phyloP scores from a whole-genome alignment of 371 early-diverging fungal species.

The Blyttiomyces sp. region DNA sequence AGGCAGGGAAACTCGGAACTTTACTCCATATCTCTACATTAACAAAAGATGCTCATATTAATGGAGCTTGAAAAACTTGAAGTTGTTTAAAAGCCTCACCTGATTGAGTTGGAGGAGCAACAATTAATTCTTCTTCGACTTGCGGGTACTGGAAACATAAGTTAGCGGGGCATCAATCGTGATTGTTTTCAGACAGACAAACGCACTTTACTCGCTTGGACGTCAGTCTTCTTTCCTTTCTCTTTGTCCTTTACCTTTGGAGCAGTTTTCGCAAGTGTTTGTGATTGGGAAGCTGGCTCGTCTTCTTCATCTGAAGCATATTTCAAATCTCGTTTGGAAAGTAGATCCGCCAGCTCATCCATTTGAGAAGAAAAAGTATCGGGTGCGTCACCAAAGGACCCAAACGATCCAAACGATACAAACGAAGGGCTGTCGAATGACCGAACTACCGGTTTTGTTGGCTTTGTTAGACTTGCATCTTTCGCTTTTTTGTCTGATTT shows the following conservation, averaged over 20 bases:
- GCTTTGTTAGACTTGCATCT: not conserved
- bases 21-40: not conserved
- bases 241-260: not conserved
- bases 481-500: not conserved
- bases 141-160: no score
- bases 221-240: not conserved
- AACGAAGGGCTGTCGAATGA: not conserved
- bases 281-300: no score
- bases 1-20: conserved; percentile 27
- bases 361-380: not conserved
- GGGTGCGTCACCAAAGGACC: conserved; percentile 1
- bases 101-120: not conserved
- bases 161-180: no score
- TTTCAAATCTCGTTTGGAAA: conserved; percentile 17
- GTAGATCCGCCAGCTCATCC: not conserved
- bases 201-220: not conserved
- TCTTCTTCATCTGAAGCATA: no score
- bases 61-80: not conserved
- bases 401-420: not conserved
- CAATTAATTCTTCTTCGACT: not conserved
- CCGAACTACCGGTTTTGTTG: not conserved
- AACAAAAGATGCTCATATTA: not conserved
- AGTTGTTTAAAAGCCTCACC: not conserved
- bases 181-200: not conserved
- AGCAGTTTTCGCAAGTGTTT: not conserved